Base-by-base conservation (phyloP, 306 rosid species). In the Dryas drummondii region DNA sequence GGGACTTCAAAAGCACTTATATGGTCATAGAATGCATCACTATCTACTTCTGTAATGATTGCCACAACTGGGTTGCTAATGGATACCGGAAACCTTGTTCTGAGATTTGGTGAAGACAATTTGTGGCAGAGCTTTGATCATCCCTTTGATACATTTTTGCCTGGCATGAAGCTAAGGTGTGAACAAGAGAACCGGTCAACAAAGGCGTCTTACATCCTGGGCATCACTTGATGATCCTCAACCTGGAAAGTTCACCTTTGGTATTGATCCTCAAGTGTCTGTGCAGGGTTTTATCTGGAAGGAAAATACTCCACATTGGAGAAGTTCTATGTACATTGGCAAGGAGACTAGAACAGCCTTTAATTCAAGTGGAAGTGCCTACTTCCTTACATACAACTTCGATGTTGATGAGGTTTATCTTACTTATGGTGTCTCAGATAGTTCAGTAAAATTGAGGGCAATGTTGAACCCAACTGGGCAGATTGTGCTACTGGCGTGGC, bases 41-140 rank as follows among this genome's bases (percentile, higher is more conserved):
- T 16, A 16, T 19, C 32, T 7, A 48, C 49, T 37, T 16, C 74
- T 37, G 62, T 32, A 16, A 37, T 32, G 40, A 70, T 37, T 52
- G 15, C 16, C 16, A 70, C 61, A 69, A 37, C 37, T 40, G 40
- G 37, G 8, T 8, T 15, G 9, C 57, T 74, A 75, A 45, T 49
- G 70, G 70, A 72, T n/a, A 19, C 57, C 0, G 80, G 82, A 9
- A 82, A 82, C 49, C 13, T 78, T 10, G 64, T 40, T 41, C 60
- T 78, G 27, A 11, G 16, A n/a, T 11, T 26, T 32, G 37, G 37
- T 32, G 26, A 45, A 12, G 72, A 48, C 4, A 41, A 47, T 4
- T 1, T 69, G 5, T 87, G 94, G 94, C 82, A 87, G 81, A 82
- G 91, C 76, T 85, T 85, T 50, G 85, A 89, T 66, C 58, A 74